Evolutionary conservation across 768 basidiomycete species (phyloP), one percentile per base, ranked within the genome.

Genomic region (Candolleomyces eurysporus): DNA sequence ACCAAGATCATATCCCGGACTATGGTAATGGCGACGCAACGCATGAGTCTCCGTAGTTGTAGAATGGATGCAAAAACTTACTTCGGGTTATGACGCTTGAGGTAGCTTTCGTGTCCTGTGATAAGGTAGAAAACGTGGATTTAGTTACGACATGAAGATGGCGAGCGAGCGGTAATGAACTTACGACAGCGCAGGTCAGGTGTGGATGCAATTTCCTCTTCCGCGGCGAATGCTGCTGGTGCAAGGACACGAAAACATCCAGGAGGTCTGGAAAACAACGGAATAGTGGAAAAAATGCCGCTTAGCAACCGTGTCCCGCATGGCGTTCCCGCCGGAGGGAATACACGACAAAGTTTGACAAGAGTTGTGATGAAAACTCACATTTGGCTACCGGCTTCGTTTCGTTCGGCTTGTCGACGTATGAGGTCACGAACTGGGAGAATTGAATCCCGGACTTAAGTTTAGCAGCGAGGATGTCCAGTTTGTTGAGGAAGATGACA

Each of bases 401-500:
- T 31, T 82, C 79, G 63, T 88, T 88, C 13, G 79, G 76, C 64
- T 78, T 77, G 46, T 80, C 79, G 48, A 75, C 74, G 68, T 83
- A 89, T 8, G 80, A 79, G 30, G 81, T 81, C 7, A 88, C 84
- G 64, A 82, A 84, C 16, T 78, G 73, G n/a, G 78, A 75, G 63
- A 89, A 85, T 54, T 76, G 73, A 10, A 85, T 68, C 3, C 86
- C 86, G 7, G 79, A 68, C 58, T 76, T 71, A 10, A 89, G 73
- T 67, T 87, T 86, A 16, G 74, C 72, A 31, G 83, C 76, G 22
- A 89, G 73, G 59, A 89, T 79, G 67, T 89, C 87, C 61, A 78
- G 74, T 65, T 88, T 88, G 75, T 87, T 87, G 17, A 88, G 75
- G 67, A 88, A 81, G 19, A 89, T 71, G 48, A 88, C 81, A 57